Evolutionary conservation across 2,329 filamentous ascomycete genomes (phyloP), one percentile per base, ranked within the genome.

Genomic region (Septoria petroselini): DNA sequence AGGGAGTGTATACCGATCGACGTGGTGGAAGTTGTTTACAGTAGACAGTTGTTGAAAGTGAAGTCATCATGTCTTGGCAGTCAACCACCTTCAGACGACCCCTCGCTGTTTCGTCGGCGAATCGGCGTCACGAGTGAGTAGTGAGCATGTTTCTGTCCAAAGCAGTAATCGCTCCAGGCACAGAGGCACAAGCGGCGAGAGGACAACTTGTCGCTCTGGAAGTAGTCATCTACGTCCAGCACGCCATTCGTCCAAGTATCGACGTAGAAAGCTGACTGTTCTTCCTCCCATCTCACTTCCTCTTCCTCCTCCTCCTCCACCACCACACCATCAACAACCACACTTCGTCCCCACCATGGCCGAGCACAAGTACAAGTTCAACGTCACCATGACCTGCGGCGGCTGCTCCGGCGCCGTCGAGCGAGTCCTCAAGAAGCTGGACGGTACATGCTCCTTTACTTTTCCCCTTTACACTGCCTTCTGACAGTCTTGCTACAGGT

Each of bases 341-440:
- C 34, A 27, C 12, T 14, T 30, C 7, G 21, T 21, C 19, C 11
- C 19, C 66, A 77, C 60, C 64, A 90, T 91, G 86, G 75, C 83
- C 53, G 82, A 85, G 63, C 89, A 95, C 77, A 88, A 83, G 62
- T 97, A 97, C 85, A 88, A 93, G 72, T 97, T 97, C 79, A 84
- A 91, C 73, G 82, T 97, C 71, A 79, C 76, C 72, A 98, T 98
- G 93, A 86, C 78, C 78, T 98, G 93, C 76, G 83, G 88, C 68
- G 93, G 93, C 70, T 98, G 93, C 84, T 96, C 91, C 38, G 90
- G 91, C 65, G 93, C 93, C 60, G 80, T 98, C 37, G 87, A 95
- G 73, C 82, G 90, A 44, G 90, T 96, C 38, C 82, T 98, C 58
- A 91, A 88, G 76, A 95, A 89, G 58, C 81, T 71, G 21, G 54